Base-by-base conservation (phyloP, 306 rosid genomes). In the Trifolium repens region DNA sequence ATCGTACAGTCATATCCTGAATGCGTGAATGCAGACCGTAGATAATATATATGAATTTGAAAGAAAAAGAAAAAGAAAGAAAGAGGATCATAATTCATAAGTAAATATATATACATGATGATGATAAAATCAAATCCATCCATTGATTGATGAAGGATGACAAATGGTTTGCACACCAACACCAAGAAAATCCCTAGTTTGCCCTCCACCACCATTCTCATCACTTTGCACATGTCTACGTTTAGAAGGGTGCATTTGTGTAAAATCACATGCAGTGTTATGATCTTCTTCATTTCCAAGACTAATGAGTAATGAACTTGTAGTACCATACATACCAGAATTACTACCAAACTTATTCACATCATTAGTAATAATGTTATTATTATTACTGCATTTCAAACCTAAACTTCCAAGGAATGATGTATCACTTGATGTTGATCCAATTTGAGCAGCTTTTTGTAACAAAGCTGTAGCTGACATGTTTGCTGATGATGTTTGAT, bases 381-480 rank as follows among this genome's bases (percentile, higher is more conserved):
- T 47, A 34, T 30, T 49, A 4, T 57, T 82, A 72, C 35, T 81
- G 67, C 87, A 79, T 75, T 85, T 88, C 72, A 92, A 77, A 43
- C 91, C 88, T 77, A 87, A 76, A 69, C 85, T 89, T 24, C 91
- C 93, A 1, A 88, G 78, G 63, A 88, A 85, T 26, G 90, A 84
- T 27, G 96, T 83, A 44, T 84, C 89, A 37, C 77, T 86, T 7
- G 94, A 88, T 43, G 87, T 88, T 70, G 88, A 79, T 5, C 98
- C 96, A 32, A 91, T 84, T 70, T 93, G 89, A 15, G 97, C 91
- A 43, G 98, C 98, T 79, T 93, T 93, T 7, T 88, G 98, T 57
- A 93, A 39, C 83, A 93, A 83, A 63, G 98, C 98, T 0, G 98
- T 93, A 26, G 98, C 98, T n/a, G 98, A 93, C 94, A 90, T 88